Percentiles rank a stretch among this genome's conserved stretches.
These are phyloP conservation scores for Gyromitra esculenta DNA, from an alignment of 2,329 filamentous ascomycete species.

Conservation along the genomic window DNA sequence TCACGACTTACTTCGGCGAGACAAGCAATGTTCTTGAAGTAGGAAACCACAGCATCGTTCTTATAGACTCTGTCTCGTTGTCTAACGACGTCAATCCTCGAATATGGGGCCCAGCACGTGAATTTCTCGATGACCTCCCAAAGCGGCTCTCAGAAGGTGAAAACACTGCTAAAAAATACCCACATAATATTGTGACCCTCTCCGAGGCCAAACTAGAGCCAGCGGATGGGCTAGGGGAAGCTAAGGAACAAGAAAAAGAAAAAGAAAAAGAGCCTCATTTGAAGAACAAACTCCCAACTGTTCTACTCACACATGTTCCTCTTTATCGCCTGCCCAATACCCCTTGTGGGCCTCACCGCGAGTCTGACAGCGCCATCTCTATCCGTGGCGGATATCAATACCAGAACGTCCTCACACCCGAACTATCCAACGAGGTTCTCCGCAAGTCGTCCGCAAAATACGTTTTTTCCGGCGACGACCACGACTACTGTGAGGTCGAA, in stretches of 20 bases:
- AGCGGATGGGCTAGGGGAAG: neutral
- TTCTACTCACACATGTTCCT: slow-evolving; percentile 90
- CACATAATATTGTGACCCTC: slow-evolving; percentile 16
- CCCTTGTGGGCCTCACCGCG: slow-evolving; percentile 85
- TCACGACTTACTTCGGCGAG: slow-evolving; percentile 87
- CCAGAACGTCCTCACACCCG: slow-evolving; percentile 86
- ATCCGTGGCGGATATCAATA: slow-evolving; percentile 90
- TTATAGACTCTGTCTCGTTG: slow-evolving; percentile 86
- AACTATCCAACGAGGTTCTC: slow-evolving; percentile 78
- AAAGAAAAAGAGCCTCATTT: slow-evolving; percentile 14
- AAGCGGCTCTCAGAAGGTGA: slow-evolving; percentile 17
- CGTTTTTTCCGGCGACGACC: slow-evolving; percentile 94
- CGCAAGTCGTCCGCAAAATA: slow-evolving; percentile 81
- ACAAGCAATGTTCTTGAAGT: slow-evolving; percentile 90
- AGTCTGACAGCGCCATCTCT: slow-evolving; percentile 79
- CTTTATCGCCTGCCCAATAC: slow-evolving; percentile 83
- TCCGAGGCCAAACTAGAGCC: slow-evolving; percentile 4
- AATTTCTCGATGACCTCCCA: slow-evolving; percentile 77
- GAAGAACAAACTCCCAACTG: slow-evolving; percentile 75
- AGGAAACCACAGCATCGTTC: slow-evolving; percentile 95
- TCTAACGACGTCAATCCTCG: slow-evolving; percentile 67
- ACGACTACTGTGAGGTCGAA: slow-evolving; percentile 93
- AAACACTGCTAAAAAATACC: neutral
- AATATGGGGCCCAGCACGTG: slow-evolving; percentile 79
- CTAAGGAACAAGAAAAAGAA: neutral